Evolutionary conservation across 345 rosid species (phyloP).

Genomic region (Gossypium sturtianum): DNA sequence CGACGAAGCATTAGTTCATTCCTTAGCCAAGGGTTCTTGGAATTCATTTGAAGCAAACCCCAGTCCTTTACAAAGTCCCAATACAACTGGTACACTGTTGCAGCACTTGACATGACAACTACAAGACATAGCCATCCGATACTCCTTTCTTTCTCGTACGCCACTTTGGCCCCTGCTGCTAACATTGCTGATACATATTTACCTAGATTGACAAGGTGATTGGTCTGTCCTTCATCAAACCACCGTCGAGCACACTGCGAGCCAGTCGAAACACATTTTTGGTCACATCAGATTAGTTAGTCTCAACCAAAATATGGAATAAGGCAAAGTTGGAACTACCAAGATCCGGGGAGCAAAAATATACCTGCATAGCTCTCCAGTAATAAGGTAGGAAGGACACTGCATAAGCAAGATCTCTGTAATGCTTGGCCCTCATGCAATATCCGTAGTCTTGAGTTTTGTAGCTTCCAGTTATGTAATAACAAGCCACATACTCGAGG

Average conservation of each 20-base stretch:
- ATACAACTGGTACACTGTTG: constrained; percentile 87
- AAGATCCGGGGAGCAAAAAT: not conserved
- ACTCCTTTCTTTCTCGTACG: constrained; percentile 68
- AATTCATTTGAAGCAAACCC: constrained; percentile 89
- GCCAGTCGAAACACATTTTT: not conserved
- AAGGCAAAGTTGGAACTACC: not conserved
- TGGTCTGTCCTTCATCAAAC: constrained; percentile 83
- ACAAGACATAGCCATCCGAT: constrained; percentile 62
- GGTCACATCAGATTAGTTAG: constrained; percentile 3
- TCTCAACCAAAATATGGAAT: not conserved
- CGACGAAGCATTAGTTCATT: constrained; percentile 85
- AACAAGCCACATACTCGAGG: constrained; percentile 83
- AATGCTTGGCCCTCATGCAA: constrained; percentile 71
- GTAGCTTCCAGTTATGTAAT: constrained; percentile 90
- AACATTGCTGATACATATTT: constrained; percentile 96
- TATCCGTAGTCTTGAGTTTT: constrained; percentile 81
- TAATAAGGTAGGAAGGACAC: constrained; percentile 96
- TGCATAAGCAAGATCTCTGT: constrained; percentile 84
- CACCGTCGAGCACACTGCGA: constrained; percentile 88
- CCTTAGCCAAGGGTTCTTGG: constrained; percentile 98
- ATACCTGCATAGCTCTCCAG: constrained; percentile 99
- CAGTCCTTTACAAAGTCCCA: constrained; percentile 99
- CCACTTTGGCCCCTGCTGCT: constrained; percentile 93
- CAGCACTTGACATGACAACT: constrained; percentile 70
- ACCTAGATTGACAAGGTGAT: constrained; percentile 77